These are phyloP conservation scores for Teunomyces atbi DNA, from an alignment of 805 yeast genomes.

Conservation along the genomic window DNA sequence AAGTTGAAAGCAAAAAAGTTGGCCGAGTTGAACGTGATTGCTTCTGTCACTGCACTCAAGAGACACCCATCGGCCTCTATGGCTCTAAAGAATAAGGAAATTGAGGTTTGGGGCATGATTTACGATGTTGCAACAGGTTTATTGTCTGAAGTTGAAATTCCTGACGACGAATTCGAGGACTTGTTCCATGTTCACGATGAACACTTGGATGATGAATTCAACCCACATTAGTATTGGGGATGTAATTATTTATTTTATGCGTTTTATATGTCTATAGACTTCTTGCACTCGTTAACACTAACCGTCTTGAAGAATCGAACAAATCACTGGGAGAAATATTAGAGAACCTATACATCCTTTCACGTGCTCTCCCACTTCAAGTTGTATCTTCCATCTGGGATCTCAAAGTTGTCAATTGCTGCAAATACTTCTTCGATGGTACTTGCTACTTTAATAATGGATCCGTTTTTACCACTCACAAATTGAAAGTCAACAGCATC, in stretches of 20 bases:
- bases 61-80: constrained; percentile 65
- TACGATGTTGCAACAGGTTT: constrained; percentile 81
- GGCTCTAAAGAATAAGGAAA: constrained; percentile 59
- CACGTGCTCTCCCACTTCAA: constrained; percentile 55
- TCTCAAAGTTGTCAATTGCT: constrained; percentile 56
- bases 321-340: too few relatives aligned
- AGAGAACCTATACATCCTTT: not conserved
- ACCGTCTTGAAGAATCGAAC: not conserved
- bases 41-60: constrained; percentile 66
- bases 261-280: not conserved
- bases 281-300: not conserved
- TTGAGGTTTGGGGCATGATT: constrained; percentile 79
- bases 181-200: constrained; percentile 33
- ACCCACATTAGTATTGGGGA: constrained; percentile 17
- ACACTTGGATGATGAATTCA: constrained; percentile 19
- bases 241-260: not conserved
- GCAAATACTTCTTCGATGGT: constrained; percentile 67
- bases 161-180: constrained; percentile 44
- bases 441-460: constrained; percentile 65
- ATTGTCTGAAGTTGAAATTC: constrained; percentile 39
- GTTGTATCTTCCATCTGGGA: constrained; percentile 72
- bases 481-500: constrained; percentile 65
- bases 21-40: constrained; percentile 72
- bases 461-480: constrained; percentile 63
- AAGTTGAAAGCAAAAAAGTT: constrained; percentile 57